Evolutionary conservation across 108 stramenopile genomes (phyloP), one percentile per base, ranked within the genome.

Genomic region (Skeletonema tropicum): DNA sequence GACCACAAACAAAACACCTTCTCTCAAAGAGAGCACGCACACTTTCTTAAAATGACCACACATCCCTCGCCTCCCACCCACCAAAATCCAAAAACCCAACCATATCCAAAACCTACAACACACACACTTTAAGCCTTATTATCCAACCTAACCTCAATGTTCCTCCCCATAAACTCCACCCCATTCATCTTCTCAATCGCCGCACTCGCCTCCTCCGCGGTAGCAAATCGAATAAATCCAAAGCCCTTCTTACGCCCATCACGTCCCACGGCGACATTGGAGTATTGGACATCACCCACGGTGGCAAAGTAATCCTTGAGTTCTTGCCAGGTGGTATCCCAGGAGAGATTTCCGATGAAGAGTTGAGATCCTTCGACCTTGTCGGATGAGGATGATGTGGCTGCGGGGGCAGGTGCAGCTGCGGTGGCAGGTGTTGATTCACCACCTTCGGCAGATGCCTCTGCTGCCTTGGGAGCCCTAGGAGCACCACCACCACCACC

Each of bases 281-380:
- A 92, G 30, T 86, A 82, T 11, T 86, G 85, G n/a, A 97, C 88
- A 6, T 89, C 90, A 3, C 92, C 94, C 80, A 73, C 74, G 36
- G 83, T 68, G 38, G 78, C 61, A 68, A 98, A 96, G 70, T 93
- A 87, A 72, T 98, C 96, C 77, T 97, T 97, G 64, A 98, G 87
- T 19, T 93, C 91, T 57, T 76, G 76, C 95, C 95, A 96, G 35
- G 82, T 82, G 15, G 90, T 88, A 15, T 90, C 87, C 63, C 73
- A 93, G 26, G 90, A 75, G 33, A 98, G 79, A 72, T 98, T 96
- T 15, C 92, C 89, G 6, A 98, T 88, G 71, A 83, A 97, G n/a
- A 97, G 72, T 71, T 90, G 87, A 14, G 65, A n/a, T 23, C 23
- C 23, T 23, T 23, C 52, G 9, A n/a, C 52, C 10, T 55, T 55